These are phyloP conservation scores for Waltergamsia citrina DNA, from an alignment of 2,329 filamentous ascomycete species.

Conservation along the genomic window DNA sequence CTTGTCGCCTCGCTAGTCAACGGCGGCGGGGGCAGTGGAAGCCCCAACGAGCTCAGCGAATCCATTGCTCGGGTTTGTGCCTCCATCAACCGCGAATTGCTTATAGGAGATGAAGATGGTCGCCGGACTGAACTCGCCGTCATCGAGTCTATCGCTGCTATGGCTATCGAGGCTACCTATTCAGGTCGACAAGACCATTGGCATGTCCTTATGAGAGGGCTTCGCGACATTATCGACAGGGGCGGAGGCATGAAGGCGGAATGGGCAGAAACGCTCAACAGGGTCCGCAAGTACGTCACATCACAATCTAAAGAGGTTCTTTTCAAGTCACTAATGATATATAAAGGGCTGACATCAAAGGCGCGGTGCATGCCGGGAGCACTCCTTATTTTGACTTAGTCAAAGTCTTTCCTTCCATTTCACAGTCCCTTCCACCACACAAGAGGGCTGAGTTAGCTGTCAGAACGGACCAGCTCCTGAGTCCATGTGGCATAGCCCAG, in stretches of 20 bases:
- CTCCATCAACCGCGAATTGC: slow-evolving; percentile 3
- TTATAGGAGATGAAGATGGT: slow-evolving; percentile 2
- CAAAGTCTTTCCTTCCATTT: slow-evolving; percentile 12
- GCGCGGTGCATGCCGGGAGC: slow-evolving; percentile 18
- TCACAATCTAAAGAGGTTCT: no score
- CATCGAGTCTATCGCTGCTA: slow-evolving; percentile 19
- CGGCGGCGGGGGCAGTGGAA: background rate
- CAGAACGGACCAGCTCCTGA: slow-evolving; percentile 12
- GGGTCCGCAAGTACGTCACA: slow-evolving; percentile 21
- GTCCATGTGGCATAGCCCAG: slow-evolving; percentile 11
- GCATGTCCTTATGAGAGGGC: slow-evolving; percentile 25
- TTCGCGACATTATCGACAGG: slow-evolving; percentile 19
- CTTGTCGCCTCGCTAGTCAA: slow-evolving; percentile 3
- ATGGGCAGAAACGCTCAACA: slow-evolving; percentile 10
- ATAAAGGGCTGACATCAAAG: slow-evolving; percentile 24
- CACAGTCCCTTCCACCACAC: slow-evolving; percentile 11
- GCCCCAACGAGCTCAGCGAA: background rate
- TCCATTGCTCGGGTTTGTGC: slow-evolving; percentile 3
- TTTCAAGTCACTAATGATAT: no score
- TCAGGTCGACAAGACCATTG: slow-evolving; percentile 25
- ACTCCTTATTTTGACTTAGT: slow-evolving; percentile 20
- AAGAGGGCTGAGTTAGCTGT: slow-evolving; percentile 7
- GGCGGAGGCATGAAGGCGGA: slow-evolving; percentile 12
- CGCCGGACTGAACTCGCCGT: slow-evolving; percentile 10
- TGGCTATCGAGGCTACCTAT: slow-evolving; percentile 19